Conservation (phyloP, 306 rosid genomes). For the Sophora flavescens region DNA sequence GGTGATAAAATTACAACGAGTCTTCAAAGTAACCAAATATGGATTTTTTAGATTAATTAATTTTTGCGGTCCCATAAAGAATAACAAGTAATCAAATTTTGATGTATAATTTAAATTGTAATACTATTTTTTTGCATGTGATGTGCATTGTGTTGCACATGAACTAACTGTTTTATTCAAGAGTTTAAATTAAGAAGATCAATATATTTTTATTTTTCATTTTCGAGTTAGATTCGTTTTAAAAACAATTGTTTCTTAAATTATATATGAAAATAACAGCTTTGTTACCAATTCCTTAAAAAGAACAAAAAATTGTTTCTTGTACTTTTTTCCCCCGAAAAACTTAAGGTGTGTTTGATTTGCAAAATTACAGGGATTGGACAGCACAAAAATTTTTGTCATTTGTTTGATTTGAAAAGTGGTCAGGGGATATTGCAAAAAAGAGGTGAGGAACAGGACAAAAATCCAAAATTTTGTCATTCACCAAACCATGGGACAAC, state of each 20-base stretch:
- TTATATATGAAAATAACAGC: neutral
- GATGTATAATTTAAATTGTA: slow-evolving; percentile 16
- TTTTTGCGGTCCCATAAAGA: slow-evolving; percentile 11
- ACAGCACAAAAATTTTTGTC: too few relatives aligned
- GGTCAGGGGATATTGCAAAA: too few relatives aligned
- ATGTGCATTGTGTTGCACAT: neutral
- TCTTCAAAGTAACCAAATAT: neutral
- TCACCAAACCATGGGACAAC: too few relatives aligned
- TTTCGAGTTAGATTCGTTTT: too few relatives aligned
- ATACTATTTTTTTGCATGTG: neutral
- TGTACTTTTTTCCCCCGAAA: neutral
- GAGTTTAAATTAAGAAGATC: too few relatives aligned
- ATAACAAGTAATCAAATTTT: neutral
- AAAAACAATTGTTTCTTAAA: neutral
- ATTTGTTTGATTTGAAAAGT: too few relatives aligned
- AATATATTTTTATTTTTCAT: too few relatives aligned
- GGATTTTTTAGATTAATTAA: neutral
- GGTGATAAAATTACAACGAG: neutral
- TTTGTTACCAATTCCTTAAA: neutral
- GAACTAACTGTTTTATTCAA: neutral
- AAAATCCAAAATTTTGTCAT: too few relatives aligned
- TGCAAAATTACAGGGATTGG: too few relatives aligned
- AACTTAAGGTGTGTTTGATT: too few relatives aligned
- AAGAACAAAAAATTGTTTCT: neutral
- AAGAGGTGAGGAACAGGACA: too few relatives aligned